Evolutionary conservation across 805 yeast genomes (phyloP).

Genomic region (Jamesozyma rosinii): DNA sequence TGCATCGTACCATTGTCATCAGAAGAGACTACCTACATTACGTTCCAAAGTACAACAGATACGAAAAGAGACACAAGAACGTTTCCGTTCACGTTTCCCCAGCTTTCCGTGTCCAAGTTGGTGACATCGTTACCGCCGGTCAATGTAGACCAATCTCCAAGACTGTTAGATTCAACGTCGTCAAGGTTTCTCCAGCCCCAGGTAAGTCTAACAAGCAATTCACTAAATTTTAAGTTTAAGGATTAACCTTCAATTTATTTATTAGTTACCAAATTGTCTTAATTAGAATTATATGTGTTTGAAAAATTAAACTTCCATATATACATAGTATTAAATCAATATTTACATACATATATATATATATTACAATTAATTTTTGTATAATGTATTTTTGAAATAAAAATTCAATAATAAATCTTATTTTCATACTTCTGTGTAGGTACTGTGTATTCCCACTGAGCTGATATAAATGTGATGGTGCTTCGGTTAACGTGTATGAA

Average conservation of each 20-base stretch:
- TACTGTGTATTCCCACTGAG: too few species aligned
- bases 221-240: constrained; percentile 73
- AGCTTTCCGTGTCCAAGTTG: constrained; percentile 99
- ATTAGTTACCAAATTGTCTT: background rate
- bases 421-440: background rate
- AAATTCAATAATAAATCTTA: constrained; percentile 2
- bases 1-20: constrained; percentile 99
- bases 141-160: constrained; percentile 99
- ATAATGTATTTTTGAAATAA: constrained; percentile 8
- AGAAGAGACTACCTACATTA: constrained; percentile 99
- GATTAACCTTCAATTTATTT: background rate
- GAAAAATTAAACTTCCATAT: background rate
- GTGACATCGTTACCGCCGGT: constrained; percentile 98
- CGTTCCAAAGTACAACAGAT: constrained; percentile 99
- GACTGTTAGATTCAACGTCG: constrained; percentile 99
- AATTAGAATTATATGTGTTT: background rate
- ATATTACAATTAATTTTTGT: constrained; percentile 6
- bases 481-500: too few species aligned
- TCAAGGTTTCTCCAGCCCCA: constrained; percentile 83
- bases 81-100: constrained; percentile 99
- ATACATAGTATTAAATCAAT: background rate
- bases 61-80: constrained; percentile 99
- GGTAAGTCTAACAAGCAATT: constrained; percentile 86
- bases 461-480: too few species aligned
- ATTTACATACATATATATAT: constrained; percentile 1